Evolutionary conservation across 495 filamentous ascomycete species (phyloP).

Genomic region (Lasiosphaeriaceae sp.): DNA sequence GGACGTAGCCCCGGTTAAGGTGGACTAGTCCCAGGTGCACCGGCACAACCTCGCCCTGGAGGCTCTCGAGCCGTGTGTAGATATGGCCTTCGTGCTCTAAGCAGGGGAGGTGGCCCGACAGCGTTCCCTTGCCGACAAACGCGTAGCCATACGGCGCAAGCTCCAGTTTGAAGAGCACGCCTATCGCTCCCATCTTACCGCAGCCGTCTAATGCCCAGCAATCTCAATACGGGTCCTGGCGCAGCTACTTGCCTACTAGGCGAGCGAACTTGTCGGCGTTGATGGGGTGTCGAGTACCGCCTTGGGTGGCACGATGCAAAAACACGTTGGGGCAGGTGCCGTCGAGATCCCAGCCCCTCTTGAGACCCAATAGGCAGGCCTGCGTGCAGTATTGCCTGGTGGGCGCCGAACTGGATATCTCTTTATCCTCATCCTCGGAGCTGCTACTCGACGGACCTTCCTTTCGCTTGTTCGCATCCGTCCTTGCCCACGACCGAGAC

Average conservation of each 20-base stretch:
- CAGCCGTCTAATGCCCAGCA: neutral
- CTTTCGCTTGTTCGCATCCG: neutral
- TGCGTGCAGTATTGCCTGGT: conserved; percentile 2
- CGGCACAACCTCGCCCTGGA: neutral
- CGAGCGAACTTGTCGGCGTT: neutral
- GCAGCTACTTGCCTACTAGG: neutral
- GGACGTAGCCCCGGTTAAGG: neutral
- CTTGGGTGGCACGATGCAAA: neutral
- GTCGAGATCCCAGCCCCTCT: neutral
- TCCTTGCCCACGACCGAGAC: neutral
- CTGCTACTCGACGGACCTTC: neutral
- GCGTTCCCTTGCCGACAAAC: conserved; percentile 2
- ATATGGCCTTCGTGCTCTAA: neutral
- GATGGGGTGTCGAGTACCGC: neutral
- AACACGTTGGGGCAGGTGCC: neutral
- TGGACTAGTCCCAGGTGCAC: neutral
- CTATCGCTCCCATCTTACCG: neutral
- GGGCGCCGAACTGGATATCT: neutral
- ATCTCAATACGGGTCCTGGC: neutral
- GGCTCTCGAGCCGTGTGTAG: neutral
- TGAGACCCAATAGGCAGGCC: neutral
- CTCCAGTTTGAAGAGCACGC: neutral
- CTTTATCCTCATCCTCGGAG: neutral
- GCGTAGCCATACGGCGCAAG: neutral
- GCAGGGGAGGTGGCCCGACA: neutral